Evolutionary conservation across 2,329 filamentous ascomycete species (phyloP).

Genomic region (Alternaria burnsii): DNA sequence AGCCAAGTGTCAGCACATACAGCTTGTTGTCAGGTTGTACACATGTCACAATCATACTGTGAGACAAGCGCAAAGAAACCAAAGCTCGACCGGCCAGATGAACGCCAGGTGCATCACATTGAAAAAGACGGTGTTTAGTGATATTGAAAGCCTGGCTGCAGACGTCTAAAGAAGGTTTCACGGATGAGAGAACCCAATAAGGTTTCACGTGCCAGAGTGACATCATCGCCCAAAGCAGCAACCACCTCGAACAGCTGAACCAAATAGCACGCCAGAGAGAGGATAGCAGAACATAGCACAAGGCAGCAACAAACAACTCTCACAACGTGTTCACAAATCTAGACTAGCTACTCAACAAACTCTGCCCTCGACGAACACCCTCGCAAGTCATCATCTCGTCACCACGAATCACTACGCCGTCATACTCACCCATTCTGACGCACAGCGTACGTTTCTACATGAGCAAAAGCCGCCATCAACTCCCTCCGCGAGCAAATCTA

Average conservation of each 20-base stretch:
- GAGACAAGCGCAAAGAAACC: background rate
- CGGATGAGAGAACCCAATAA: conserved; percentile 6
- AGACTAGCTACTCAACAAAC: background rate
- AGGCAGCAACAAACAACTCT: conserved; percentile 34
- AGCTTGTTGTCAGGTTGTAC: background rate
- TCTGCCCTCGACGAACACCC: background rate
- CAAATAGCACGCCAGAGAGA: conserved; percentile 21
- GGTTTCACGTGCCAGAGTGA: conserved; percentile 32
- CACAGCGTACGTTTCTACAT: background rate
- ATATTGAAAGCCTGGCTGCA: background rate
- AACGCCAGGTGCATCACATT: rapidly evolving
- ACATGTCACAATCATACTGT: background rate
- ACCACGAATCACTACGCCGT: background rate
- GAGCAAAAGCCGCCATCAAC: background rate
- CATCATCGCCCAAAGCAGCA: conserved; percentile 40
- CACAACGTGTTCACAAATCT: conserved; percentile 3
- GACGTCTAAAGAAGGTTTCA: conserved; percentile 16
- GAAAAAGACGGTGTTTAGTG: background rate
- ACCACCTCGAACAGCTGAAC: conserved; percentile 19
- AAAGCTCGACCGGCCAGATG: background rate
- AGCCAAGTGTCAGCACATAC: background rate
- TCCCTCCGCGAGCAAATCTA: background rate
- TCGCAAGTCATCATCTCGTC: background rate
- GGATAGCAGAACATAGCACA: conserved; percentile 13
- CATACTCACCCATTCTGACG: background rate